phyloP scores from a whole-genome alignment of 2,329 filamentous ascomycete species.

The Diaporthe nobilis region DNA sequence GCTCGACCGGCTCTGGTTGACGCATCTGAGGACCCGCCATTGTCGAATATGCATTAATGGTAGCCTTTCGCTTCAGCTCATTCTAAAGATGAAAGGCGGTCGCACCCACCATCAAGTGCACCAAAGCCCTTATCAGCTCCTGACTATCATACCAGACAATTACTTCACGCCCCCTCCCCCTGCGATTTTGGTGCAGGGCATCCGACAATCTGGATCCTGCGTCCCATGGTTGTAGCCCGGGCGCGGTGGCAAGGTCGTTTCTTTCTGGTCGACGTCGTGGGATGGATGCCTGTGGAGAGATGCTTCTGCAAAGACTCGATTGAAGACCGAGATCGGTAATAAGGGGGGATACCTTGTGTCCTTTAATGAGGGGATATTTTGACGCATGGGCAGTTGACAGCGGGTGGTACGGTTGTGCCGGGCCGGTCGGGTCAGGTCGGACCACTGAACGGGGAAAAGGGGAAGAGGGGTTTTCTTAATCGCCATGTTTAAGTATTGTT shows the following conservation, averaged over 20 bases:
- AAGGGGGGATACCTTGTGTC: conserved; percentile 4
- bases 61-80: conserved; percentile 36
- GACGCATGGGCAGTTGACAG: conserved; percentile 32
- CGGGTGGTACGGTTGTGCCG: conserved; percentile 31
- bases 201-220: conserved; percentile 11
- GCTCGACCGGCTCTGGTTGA: conserved; percentile 21
- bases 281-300: conserved; percentile 20
- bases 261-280: conserved; percentile 34
- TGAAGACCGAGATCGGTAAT: conserved; percentile 38
- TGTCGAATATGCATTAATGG: conserved; percentile 40
- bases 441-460: conserved; percentile 27
- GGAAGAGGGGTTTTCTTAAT: conserved; percentile 37
- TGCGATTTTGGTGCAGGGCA: conserved; percentile 22
- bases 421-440: conserved; percentile 34
- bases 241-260: not conserved
- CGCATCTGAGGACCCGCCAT: conserved; percentile 11
- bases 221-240: conserved; percentile 18
- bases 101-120: conserved; percentile 8
- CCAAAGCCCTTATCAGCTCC: conserved; percentile 18
- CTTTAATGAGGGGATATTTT: conserved; percentile 9
- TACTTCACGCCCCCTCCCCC: conserved; percentile 23
- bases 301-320: conserved; percentile 34
- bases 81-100: conserved; percentile 28
- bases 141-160: conserved; percentile 19
- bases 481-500: conserved; percentile 41